Evolutionary conservation across 179 eudicot genomes (phyloP).

Genomic region (Silene coronaria): DNA sequence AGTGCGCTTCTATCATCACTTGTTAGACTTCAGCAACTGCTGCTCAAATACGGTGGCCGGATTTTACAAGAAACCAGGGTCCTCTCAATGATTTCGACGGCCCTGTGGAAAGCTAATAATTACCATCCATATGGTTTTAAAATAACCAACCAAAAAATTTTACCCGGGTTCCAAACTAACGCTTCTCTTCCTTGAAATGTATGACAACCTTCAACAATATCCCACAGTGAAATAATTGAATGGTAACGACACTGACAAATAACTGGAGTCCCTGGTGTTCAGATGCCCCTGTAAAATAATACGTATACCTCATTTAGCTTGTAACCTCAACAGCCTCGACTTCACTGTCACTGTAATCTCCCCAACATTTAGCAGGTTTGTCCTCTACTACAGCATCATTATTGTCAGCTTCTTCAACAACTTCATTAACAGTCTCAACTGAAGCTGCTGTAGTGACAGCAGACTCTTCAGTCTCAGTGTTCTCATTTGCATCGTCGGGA

Average conservation of each 20-base stretch:
- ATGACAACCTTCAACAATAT: neutral
- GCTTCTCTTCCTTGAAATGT: neutral
- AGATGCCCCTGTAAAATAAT: neutral
- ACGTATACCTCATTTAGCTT: constrained; percentile 34
- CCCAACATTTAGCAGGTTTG: constrained; percentile 55
- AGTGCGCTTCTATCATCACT: constrained; percentile 13
- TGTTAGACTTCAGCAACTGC: constrained; percentile 16
- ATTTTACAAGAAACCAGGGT: constrained; percentile 11
- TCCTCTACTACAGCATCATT: constrained; percentile 31
- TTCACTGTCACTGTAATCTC: constrained; percentile 78
- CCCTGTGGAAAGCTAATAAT: neutral
- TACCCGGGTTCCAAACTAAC: neutral
- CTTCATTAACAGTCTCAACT: constrained; percentile 17
- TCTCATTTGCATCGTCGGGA: constrained; percentile 23
- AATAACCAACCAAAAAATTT: neutral
- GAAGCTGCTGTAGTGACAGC: constrained; percentile 16
- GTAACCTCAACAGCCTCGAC: constrained; percentile 47
- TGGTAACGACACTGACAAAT: neutral
- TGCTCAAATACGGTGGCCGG: constrained; percentile 8
- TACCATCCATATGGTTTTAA: neutral
- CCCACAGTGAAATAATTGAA: neutral
- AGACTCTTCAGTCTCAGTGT: constrained; percentile 31
- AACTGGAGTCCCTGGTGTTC: neutral
- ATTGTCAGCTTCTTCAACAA: constrained; percentile 17
- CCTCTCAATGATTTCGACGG: neutral